Evolutionary conservation across 2,329 filamentous ascomycete species (phyloP).

Genomic region (Annulohypoxylon truncatum): DNA sequence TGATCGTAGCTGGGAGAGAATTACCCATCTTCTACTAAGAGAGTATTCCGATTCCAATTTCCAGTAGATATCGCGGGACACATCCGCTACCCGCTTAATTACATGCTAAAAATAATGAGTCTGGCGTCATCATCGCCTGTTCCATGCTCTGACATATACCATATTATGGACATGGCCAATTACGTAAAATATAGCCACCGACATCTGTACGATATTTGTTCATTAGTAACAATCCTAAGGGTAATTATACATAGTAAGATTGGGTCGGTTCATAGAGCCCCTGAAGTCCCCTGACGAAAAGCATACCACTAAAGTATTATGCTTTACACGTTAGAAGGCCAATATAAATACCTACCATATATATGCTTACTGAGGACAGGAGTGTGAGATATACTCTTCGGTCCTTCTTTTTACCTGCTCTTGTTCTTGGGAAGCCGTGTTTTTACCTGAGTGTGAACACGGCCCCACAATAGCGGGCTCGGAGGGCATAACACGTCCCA

Average conservation of each 20-base stretch:
- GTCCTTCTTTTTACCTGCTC: neutral
- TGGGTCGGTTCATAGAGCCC: neutral
- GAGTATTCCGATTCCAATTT: neutral
- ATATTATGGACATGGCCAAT: neutral
- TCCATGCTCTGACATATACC: neutral
- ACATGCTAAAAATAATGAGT: neutral
- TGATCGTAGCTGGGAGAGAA: neutral
- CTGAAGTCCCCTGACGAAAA: too few species aligned
- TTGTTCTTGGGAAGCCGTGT: neutral
- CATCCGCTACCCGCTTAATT: neutral
- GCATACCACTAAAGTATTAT: neutral
- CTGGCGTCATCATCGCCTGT: slow-evolving; percentile 21
- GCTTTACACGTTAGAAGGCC: neutral
- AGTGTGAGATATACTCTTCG: neutral
- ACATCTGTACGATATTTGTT: neutral
- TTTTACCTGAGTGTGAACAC: slow-evolving; percentile 34
- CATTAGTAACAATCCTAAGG: neutral
- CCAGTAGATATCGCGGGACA: neutral
- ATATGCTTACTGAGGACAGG: too few species aligned
- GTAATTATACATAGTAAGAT: neutral
- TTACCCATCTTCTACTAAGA: neutral
- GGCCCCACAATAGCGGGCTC: slow-evolving; percentile 28
- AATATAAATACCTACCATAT: too few species aligned
- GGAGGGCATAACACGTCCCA: neutral
- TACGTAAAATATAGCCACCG: neutral